Conservation (phyloP, 345 rosid species). For the Iberis pinnata region DNA sequence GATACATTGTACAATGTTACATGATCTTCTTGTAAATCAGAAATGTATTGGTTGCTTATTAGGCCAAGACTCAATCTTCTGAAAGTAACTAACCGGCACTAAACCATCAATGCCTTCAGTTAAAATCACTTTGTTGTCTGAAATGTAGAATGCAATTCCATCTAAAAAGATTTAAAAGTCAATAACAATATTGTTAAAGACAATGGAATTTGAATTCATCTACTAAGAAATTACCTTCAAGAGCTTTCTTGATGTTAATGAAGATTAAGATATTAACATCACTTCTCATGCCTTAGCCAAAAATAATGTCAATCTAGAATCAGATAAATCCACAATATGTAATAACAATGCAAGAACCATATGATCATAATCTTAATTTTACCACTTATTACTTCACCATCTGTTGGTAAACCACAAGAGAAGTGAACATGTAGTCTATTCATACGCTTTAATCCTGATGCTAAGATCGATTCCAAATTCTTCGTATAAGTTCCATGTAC, state of each 20-base stretch:
- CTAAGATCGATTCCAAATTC: conserved; percentile 65
- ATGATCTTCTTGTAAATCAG: too few relatives aligned
- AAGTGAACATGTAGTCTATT: conserved; percentile 81
- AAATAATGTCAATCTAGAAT: conserved; percentile 6
- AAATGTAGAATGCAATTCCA: conserved; percentile 75
- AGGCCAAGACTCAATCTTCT: conserved; percentile 84
- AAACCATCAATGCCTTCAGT: conserved; percentile 88
- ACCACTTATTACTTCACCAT: conserved; percentile 84
- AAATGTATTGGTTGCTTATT: conserved; percentile 42
- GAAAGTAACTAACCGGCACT: conserved; percentile 58
- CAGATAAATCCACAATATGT: neutral
- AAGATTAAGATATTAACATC: conserved; percentile 62
- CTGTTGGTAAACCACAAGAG: conserved; percentile 74
- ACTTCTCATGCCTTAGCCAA: conserved; percentile 64
- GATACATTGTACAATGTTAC: too few relatives aligned
- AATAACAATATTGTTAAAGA: neutral
- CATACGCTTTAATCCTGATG: conserved; percentile 76
- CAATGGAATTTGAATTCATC: too few relatives aligned
- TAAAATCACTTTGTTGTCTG: conserved; percentile 79
- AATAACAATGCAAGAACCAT: neutral
- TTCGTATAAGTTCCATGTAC: conserved; percentile 84
- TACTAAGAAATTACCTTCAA: conserved; percentile 53
- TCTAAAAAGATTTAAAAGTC: conserved; percentile 32
- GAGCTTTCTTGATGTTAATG: conserved; percentile 66
- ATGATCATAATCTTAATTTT: conserved; percentile 17